Conservation (phyloP, 2,329 filamentous ascomycete species). For the Apiospora pterosperma region DNA sequence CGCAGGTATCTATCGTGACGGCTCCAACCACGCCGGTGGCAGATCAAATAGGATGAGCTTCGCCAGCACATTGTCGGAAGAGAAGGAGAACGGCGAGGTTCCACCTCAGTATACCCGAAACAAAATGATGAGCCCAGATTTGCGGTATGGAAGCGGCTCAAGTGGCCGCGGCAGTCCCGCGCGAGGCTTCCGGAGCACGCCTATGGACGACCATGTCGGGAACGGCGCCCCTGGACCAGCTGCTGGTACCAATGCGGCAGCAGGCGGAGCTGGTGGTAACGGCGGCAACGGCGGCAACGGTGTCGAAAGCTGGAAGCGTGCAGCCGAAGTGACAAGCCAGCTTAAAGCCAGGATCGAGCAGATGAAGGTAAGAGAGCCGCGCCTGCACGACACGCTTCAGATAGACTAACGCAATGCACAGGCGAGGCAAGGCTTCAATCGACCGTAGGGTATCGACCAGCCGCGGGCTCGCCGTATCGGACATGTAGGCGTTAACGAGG, state of each 20-base stretch:
- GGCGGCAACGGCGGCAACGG: conserved; percentile 42
- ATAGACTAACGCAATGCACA: conserved; percentile 20
- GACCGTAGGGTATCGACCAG: conserved; percentile 27
- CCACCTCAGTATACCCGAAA: conserved; percentile 39
- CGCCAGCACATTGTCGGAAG: conserved; percentile 65
- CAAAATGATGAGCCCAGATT: conserved; percentile 51
- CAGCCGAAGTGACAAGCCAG: conserved; percentile 96
- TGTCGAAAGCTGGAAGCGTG: conserved; percentile 93
- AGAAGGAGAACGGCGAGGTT: conserved; percentile 68
- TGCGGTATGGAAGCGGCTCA: conserved; percentile 51
- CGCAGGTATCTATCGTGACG: conserved; percentile 56
- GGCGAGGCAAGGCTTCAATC: conserved; percentile 49
- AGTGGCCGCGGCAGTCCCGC: conserved; percentile 60
- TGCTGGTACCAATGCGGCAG: conserved; percentile 13
- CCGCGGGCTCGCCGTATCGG: neutral
- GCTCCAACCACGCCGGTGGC: conserved; percentile 31
- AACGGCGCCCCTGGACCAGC: conserved; percentile 15
- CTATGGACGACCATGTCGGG: conserved; percentile 19
- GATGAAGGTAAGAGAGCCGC: conserved; percentile 69
- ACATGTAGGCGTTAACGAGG: neutral
- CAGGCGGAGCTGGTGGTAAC: neutral
- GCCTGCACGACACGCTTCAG: neutral
- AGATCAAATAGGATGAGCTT: conserved; percentile 57
- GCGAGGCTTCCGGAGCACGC: conserved; percentile 44
- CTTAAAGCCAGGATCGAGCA: conserved; percentile 96